phyloP scores from a whole-genome alignment of 2,329 filamentous ascomycete species.

The Periconia sp. region DNA sequence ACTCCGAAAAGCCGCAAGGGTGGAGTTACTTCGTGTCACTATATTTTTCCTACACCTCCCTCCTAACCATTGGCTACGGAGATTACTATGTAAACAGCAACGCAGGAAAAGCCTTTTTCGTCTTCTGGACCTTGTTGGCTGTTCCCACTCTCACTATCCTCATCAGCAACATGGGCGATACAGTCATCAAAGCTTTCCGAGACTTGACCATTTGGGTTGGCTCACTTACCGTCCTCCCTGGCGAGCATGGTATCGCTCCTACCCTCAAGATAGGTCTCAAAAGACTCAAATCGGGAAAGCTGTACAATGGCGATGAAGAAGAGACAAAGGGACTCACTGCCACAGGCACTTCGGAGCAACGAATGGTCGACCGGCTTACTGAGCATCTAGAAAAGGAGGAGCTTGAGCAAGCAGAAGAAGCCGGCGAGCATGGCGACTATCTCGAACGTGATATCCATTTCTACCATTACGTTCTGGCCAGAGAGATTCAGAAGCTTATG shows the following conservation, averaged over 20 bases:
- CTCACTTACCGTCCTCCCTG: conserved; percentile 60
- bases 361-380: conserved; percentile 39
- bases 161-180: conserved; percentile 62
- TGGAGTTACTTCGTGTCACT: conserved; percentile 61
- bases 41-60: conserved; percentile 60
- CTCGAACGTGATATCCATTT: conserved; percentile 58
- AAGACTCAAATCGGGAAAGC: conserved; percentile 29
- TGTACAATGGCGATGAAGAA: conserved; percentile 19
- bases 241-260: conserved; percentile 50
- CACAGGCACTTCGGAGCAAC: conserved; percentile 15
- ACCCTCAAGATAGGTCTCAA: conserved; percentile 38
- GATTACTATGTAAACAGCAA: conserved; percentile 56
- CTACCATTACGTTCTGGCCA: conserved; percentile 56
- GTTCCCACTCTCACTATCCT: conserved; percentile 62
- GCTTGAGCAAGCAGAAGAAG: conserved; percentile 48
- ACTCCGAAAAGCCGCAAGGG: conserved; percentile 51
- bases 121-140: conserved; percentile 62
- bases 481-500: conserved; percentile 52
- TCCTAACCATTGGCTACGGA: conserved; percentile 63
- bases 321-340: conserved; percentile 7
- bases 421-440: conserved; percentile 50
- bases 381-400: conserved; percentile 51
- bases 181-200: conserved; percentile 60
- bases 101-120: conserved; percentile 61
- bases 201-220: conserved; percentile 63